phyloP scores from a whole-genome alignment of 495 filamentous ascomycete genomes.

The Sporormia fimetaria region DNA sequence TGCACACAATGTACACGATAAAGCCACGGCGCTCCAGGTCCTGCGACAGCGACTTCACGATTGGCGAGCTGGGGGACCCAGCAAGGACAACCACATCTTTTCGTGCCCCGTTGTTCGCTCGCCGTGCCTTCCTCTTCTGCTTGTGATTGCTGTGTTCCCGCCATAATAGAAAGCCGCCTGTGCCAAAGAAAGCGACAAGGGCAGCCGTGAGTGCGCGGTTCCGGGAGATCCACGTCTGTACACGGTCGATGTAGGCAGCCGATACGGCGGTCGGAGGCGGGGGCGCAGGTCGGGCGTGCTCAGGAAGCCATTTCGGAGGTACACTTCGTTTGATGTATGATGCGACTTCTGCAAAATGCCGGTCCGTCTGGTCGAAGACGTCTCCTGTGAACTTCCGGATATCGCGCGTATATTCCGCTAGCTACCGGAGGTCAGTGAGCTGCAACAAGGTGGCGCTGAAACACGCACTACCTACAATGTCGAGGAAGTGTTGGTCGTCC shows the following conservation, averaged over 20 bases:
- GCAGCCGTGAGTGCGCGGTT: constrained; percentile 61
- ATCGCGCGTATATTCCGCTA: constrained; percentile 60
- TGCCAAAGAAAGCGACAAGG: constrained; percentile 55
- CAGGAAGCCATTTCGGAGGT: constrained; percentile 21
- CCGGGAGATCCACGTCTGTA: constrained; percentile 51
- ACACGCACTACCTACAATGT: constrained; percentile 40
- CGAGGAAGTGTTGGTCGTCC: constrained; percentile 52
- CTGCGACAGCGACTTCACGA: constrained; percentile 65
- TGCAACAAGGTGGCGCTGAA: not conserved
- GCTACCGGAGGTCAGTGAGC: constrained; percentile 37
- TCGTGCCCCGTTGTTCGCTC: constrained; percentile 71
- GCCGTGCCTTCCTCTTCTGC: constrained; percentile 61
- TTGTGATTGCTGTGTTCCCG: constrained; percentile 47
- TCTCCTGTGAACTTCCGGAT: constrained; percentile 33
- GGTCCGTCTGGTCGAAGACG: constrained; percentile 16
- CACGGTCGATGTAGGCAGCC: constrained; percentile 35
- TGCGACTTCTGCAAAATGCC: constrained; percentile 18
- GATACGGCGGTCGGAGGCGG: constrained; percentile 36
- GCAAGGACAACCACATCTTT: constrained; percentile 83
- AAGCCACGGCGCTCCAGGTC: constrained; percentile 89
- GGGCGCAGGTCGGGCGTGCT: constrained; percentile 34
- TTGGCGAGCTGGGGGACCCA: constrained; percentile 66
- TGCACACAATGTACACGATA: constrained; percentile 81
- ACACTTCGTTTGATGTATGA: constrained; percentile 13
- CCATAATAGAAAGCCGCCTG: constrained; percentile 53